Percentiles rank a stretch among this genome's conserved stretches.
These are phyloP conservation scores for Psidium friedrichsthalianum DNA, from an alignment of 345 rosid species.

Conservation along the genomic window DNA sequence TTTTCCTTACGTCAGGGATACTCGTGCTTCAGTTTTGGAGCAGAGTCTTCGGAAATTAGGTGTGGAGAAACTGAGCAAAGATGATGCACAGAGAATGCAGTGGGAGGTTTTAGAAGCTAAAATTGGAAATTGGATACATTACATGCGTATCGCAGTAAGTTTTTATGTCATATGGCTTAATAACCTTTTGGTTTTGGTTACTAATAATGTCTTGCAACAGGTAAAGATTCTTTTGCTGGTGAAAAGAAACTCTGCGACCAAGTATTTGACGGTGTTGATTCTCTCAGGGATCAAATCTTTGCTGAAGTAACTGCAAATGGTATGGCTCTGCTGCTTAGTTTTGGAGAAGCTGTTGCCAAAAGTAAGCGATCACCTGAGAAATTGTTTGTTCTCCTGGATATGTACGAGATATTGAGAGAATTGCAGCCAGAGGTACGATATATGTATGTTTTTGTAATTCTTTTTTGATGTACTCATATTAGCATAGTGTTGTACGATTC, in stretches of 20 bases:
- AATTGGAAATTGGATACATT: slow-evolving; percentile 95
- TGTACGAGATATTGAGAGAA: slow-evolving; percentile 98
- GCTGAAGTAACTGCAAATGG: slow-evolving; percentile 78
- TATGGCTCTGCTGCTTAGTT: slow-evolving; percentile 77
- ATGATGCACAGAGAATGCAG: slow-evolving; percentile 95
- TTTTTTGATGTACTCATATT: background rate
- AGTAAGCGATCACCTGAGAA: slow-evolving; percentile 98
- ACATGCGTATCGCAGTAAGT: slow-evolving; percentile 85
- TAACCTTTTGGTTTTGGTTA: background rate
- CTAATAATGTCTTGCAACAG: slow-evolving; percentile 32
- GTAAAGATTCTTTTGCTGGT: slow-evolving; percentile 74
- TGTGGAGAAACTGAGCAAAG: slow-evolving; percentile 89
- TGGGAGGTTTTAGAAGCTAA: slow-evolving; percentile 98
- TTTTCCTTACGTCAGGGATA: slow-evolving; percentile 40
- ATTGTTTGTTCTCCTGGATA: slow-evolving; percentile 81
- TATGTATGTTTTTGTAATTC: background rate
- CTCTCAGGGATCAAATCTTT: slow-evolving; percentile 78
- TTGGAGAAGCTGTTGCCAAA: slow-evolving; percentile 92
- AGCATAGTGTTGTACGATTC: background rate
- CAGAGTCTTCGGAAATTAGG: slow-evolving; percentile 86
- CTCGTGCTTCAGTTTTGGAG: slow-evolving; percentile 79
- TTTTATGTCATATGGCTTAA: background rate
- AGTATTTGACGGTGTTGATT: slow-evolving; percentile 56
- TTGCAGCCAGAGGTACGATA: slow-evolving; percentile 71
- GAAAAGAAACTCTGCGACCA: slow-evolving; percentile 90